Evolutionary conservation across 83 land plant genomes (phyloP).

Genomic region (Picea mariana): DNA sequence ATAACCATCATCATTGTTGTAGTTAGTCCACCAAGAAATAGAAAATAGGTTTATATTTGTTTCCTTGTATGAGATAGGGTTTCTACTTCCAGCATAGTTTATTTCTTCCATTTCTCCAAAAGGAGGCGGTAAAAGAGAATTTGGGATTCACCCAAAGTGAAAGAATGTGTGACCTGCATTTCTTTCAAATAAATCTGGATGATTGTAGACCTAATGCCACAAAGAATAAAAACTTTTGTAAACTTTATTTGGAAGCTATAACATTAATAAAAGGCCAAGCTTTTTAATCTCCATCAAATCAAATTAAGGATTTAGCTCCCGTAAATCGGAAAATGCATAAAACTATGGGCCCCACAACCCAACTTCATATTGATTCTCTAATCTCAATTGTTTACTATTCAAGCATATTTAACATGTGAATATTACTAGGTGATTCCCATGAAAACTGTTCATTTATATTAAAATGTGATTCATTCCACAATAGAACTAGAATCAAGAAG

Average conservation of each 20-base stretch:
- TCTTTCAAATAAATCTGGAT: conserved; percentile 98
- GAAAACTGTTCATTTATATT: not conserved
- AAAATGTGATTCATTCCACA: not conserved
- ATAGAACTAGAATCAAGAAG: not conserved
- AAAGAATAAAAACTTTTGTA: not conserved
- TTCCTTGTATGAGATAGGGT: conserved; percentile 86
- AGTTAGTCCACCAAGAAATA: conserved; percentile 9
- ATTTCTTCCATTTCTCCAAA: conserved; percentile 91
- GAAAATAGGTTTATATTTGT: conserved; percentile 22
- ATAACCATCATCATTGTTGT: not conserved
- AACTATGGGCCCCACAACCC: not conserved
- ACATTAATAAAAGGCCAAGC: not conserved
- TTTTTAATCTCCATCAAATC: not conserved
- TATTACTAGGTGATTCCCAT: not conserved
- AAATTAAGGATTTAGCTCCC: not conserved
- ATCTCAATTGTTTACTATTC: not conserved
- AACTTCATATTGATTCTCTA: not conserved
- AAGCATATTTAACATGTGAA: not conserved
- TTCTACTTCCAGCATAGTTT: conserved; percentile 74
- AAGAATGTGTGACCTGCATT: conserved; percentile 90
- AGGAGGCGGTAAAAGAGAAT: conserved; percentile 80
- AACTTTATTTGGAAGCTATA: not conserved
- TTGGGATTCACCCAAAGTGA: conserved; percentile 69
- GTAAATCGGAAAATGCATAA: not conserved
- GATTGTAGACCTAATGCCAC: conserved; percentile 85